Conservation (phyloP, 768 basidiomycete genomes). For the Rubroboletus satanas region DNA sequence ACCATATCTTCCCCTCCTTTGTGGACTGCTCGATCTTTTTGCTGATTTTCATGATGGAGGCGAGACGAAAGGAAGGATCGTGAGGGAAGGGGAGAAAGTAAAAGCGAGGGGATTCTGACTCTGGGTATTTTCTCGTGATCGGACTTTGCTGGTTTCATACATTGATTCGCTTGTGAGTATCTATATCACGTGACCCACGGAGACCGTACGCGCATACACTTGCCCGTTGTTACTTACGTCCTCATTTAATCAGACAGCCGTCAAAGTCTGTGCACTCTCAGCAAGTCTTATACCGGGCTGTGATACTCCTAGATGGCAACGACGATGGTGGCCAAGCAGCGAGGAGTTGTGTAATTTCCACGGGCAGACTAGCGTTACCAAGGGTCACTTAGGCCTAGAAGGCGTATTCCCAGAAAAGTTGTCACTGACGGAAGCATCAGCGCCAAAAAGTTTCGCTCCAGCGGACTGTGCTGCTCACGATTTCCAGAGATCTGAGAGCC, state of each 20-base stretch:
- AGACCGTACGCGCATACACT: neutral
- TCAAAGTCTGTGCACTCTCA: constrained; percentile 35
- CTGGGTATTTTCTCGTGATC: constrained; percentile 27
- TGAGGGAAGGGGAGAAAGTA: constrained; percentile 11
- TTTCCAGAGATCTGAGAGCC: constrained; percentile 36
- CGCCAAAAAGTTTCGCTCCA: constrained; percentile 70
- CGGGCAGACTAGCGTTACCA: constrained; percentile 38
- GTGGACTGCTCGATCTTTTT: constrained; percentile 86
- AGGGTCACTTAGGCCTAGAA: constrained; percentile 40
- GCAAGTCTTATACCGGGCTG: constrained; percentile 52
- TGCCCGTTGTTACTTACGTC: too few relatives aligned
- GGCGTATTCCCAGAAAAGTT: constrained; percentile 55
- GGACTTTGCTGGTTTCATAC: constrained; percentile 4
- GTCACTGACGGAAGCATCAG: constrained; percentile 65
- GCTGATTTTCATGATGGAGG: constrained; percentile 78
- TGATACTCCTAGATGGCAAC: constrained; percentile 69
- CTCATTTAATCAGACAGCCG: too few relatives aligned
- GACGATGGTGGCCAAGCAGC: constrained; percentile 52
- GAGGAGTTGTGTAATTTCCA: constrained; percentile 50
- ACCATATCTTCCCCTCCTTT: constrained; percentile 87
- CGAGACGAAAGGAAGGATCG: constrained; percentile 23
- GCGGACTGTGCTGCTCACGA: constrained; percentile 59
- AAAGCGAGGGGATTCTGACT: neutral
- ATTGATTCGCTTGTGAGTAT: neutral
- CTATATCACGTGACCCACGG: constrained; percentile 19